Percentiles rank a stretch among this genome's conserved stretches.
phyloP scores from a whole-genome alignment of 2,329 filamentous ascomycete species.

The Cercospora sp. region DNA sequence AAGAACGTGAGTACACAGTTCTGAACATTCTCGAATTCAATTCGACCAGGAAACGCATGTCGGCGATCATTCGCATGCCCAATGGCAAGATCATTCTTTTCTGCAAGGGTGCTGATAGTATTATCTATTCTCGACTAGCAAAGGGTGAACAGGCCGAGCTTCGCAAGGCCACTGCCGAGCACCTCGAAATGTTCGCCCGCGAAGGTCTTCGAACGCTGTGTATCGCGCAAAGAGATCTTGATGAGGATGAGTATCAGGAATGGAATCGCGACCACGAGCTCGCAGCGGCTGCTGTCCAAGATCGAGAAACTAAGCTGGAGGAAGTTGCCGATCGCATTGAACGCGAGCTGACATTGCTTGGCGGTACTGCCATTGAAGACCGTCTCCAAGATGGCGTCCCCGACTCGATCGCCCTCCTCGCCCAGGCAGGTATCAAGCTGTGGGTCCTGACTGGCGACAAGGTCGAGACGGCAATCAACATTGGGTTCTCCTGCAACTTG shows the following conservation, averaged over 20 bases:
- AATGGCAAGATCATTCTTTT: conserved; percentile 85
- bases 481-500: conserved; percentile 97
- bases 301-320: conserved; percentile 92
- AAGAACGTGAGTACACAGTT: conserved; percentile 80
- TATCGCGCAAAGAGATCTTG: conserved; percentile 78
- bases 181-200: conserved; percentile 93
- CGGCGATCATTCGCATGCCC: conserved; percentile 92
- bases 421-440: conserved; percentile 92
- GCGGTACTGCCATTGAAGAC: conserved; percentile 96
- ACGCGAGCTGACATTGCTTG: conserved; percentile 80
- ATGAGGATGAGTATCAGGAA: conserved; percentile 75
- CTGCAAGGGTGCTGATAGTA: conserved; percentile 96
- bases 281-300: conserved; percentile 77
- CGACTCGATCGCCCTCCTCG: conserved; percentile 88
- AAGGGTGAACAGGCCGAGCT: conserved; percentile 83
- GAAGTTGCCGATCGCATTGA: conserved; percentile 87
- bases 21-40: conserved; percentile 98
- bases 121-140: conserved; percentile 90
- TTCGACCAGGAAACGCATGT: conserved; percentile 95
- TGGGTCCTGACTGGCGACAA: conserved; percentile 99
- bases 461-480: conserved; percentile 99
- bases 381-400: conserved; percentile 94
- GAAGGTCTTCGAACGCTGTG: conserved; percentile 94
- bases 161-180: conserved; percentile 79
- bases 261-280: conserved; percentile 88